These are phyloP conservation scores for Cercospora zeae-maydis DNA, from an alignment of 2,329 filamentous ascomycete genomes.

Conservation along the genomic window DNA sequence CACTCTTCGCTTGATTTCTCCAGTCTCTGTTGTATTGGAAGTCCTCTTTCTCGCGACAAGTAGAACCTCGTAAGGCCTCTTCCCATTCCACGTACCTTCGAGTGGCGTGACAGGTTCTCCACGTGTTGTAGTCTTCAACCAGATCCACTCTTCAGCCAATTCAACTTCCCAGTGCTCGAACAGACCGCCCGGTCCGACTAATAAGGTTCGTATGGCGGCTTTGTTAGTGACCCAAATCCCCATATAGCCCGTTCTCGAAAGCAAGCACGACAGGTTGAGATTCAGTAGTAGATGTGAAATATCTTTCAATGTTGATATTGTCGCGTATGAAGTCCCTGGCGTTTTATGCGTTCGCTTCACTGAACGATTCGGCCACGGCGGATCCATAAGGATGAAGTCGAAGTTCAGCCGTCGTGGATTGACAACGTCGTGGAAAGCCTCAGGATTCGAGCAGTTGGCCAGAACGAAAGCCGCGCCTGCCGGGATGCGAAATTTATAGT, in stretches of 20 bases:
- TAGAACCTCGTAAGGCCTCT: constrained; percentile 74
- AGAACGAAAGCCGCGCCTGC: constrained; percentile 49
- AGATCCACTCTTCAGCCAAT: constrained; percentile 68
- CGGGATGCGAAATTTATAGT: constrained; percentile 42
- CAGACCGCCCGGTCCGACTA: constrained; percentile 55
- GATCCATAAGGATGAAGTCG: constrained; percentile 68
- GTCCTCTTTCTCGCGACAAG: constrained; percentile 52
- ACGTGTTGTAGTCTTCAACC: constrained; percentile 66
- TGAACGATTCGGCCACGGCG: constrained; percentile 78
- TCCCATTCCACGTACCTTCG: constrained; percentile 53
- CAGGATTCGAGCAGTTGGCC: constrained; percentile 43
- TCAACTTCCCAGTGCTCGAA: constrained; percentile 66
- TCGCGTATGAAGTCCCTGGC: constrained; percentile 33
- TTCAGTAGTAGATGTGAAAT: constrained; percentile 42
- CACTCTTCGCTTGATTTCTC: constrained; percentile 50
- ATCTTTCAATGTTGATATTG: constrained; percentile 43
- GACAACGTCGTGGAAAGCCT: constrained; percentile 39
- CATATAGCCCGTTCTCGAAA: constrained; percentile 57
- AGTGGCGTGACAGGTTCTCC: constrained; percentile 64
- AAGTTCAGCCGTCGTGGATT: constrained; percentile 49
- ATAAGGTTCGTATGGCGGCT: constrained; percentile 51
- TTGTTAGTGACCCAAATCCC: constrained; percentile 79
- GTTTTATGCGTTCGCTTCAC: constrained; percentile 57
- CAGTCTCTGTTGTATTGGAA: not conserved
- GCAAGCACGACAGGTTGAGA: constrained; percentile 51